Evolutionary conservation across 2,329 filamentous ascomycete species (phyloP), one percentile per base, ranked within the genome.

Genomic region (Penicillium crustosum): DNA sequence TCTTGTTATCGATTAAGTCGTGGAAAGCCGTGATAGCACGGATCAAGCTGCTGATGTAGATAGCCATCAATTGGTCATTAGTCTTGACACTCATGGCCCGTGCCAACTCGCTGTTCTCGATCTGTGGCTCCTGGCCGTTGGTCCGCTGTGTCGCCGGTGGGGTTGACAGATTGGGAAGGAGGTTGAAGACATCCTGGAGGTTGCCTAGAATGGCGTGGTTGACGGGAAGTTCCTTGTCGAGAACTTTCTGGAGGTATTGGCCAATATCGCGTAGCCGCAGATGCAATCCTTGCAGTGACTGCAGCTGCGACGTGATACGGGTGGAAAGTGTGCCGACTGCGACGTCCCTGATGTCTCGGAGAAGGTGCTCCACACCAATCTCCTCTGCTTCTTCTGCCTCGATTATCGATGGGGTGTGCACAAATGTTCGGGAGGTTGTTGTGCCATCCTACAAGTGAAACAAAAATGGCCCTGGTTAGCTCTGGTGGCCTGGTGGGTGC

Each of bases 1-100:
- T 97, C 85, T 99, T 99, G 82, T 99, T 99, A 82, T 99, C 94
- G 66, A 99, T 99, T 66, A 99, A 80, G 74, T 99, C 94, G 76
- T 99, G 94, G 88, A 97, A 99, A 8, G 94, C 94, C 13, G 94
- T 97, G 72, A 99, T 99, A 57, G 94, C 94, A 61, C 94, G 86
- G 78, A 99, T 97, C 81, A 97, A 81, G 80, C 91, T 96, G 79
- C 91, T 96, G 54, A 99, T 83, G 78, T 99, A 99, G 75, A 99
- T 97, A 52, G 93, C 87, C 90, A 99, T 97, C 64, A 99, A 85
- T 80, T 99, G 94, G 76, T 99, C 94, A 73, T 99, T 99, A 58
- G 93, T 97, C 86, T 99, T 99, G 80, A 96, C 86, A 78, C 91
- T 96, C 92, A 99, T 96, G 36, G 94, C 93, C 61, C 94, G 86